Evolutionary conservation across 371 early-diverging fungal species (phyloP), one percentile per base, ranked within the genome.

Genomic region (Mortierella sp.): DNA sequence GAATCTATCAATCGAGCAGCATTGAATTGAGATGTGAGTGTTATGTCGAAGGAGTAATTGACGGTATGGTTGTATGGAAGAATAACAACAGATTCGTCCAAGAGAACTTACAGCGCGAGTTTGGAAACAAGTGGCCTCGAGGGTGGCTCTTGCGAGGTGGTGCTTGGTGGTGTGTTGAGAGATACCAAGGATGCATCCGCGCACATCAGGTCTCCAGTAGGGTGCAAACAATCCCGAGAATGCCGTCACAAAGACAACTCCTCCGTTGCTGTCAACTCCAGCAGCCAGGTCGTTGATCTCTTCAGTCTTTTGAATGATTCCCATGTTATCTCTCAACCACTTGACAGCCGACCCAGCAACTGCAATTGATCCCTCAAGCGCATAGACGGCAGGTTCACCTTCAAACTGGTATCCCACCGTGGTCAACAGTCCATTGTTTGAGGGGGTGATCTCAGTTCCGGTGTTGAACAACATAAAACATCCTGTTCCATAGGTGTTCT

Each of bases 401-500:
- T 98, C 98, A 51, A 99, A 93, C 83, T 98, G 92, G 88, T 96
- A 98, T 1, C 91, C 98, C 40, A 98, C 97, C 1, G 98, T 99
- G 9, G 98, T 96, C 53, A 99, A 81, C 37, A 98, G 91, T 1
- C 99, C 98, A 81, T 95, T 89, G 76, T 90, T 90, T 44, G 98
- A 97, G 48, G 93, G 81, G 48, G 96, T 94, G 34, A 95, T 94
- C 59, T 91, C 86, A 6, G 86, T 70, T n/a, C 99, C 99, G 4
- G 98, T 98, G 90, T 99, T 98, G 90, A 96, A 95, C 71, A 99
- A 88, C 94, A 98, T 93, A 86, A 98, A 98, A 80, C 97, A 97
- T 34, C 99, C 98, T 13, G 98, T 98, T 37, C 98, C 99, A 88
- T 98, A 96, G 11, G 99, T 99, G 90, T 97, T 98, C 90, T 99